phyloP scores from a whole-genome alignment of 306 rosid species.

The Aeschynomene evenia region DNA sequence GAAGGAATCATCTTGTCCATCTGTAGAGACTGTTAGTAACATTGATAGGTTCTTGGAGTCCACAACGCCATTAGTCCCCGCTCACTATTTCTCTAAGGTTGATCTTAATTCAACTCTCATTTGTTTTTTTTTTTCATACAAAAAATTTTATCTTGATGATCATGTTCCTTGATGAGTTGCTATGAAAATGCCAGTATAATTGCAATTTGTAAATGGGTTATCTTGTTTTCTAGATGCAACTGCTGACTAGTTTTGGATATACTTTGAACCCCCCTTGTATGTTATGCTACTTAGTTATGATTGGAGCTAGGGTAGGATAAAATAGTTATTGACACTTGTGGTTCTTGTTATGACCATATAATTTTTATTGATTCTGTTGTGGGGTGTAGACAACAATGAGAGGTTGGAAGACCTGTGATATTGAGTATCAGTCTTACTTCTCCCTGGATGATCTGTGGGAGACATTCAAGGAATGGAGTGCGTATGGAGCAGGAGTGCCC shows the following conservation, averaged over 20 bases:
- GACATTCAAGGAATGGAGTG: slow-evolving; percentile 88
- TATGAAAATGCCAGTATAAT: slow-evolving; percentile 17
- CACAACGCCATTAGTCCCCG: slow-evolving; percentile 66
- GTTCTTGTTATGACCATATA: neutral
- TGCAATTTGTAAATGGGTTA: neutral
- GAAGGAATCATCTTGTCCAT: slow-evolving; percentile 33
- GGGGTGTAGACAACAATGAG: slow-evolving; percentile 71
- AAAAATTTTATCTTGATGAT: neutral
- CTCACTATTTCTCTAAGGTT: slow-evolving; percentile 82
- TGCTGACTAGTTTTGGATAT: neutral
- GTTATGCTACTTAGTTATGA: neutral
- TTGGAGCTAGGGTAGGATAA: neutral
- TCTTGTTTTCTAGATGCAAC: neutral
- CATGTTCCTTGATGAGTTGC: neutral
- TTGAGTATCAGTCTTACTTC: slow-evolving; percentile 81
- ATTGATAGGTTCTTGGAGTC: slow-evolving; percentile 75
- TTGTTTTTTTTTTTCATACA: neutral
- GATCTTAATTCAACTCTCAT: neutral
- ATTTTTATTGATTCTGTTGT: slow-evolving; percentile 22
- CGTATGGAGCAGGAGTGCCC: slow-evolving; percentile 92
- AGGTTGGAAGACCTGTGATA: slow-evolving; percentile 74
- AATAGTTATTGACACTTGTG: neutral
- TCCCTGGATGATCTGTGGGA: slow-evolving; percentile 85
- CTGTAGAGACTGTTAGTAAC: slow-evolving; percentile 47
- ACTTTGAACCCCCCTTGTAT: neutral